Evolutionary conservation across 2,329 filamentous ascomycete genomes (phyloP), one percentile per base, ranked within the genome.

Genomic region (Colletotrichum musae): DNA sequence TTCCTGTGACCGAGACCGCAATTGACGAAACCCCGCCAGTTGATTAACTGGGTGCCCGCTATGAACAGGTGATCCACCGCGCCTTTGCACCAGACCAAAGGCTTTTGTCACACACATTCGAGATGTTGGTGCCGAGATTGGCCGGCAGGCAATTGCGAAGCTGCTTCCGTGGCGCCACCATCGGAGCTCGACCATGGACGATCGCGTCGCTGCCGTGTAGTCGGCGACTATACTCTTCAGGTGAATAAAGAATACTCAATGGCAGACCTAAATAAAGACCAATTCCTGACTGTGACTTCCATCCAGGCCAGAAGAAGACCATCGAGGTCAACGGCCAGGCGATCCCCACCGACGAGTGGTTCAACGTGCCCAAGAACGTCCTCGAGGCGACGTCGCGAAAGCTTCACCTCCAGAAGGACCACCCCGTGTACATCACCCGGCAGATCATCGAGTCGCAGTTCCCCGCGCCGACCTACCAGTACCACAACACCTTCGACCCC

Each of bases 391-490:
- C 97, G 56, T 87, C 90, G 54, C 92, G 94, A 71, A 90, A 89
- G 63, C 86, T 99, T n/a, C 96, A 99, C 80, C 87, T 97, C n/a
- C 91, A 96, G 77, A 89, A 91, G 70, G 91, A 97, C 80, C 96
- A 99, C 77, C 96, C 96, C 26, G 87, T 99, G 43, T 90, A 89
- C 73, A 97, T 98, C 75, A 98, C 96, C 12, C 91, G 96, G 47
- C 90, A 94, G 75, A 92, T 99, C 71, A 97, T 99, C 77, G 93
- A 98, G 83, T 94, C 93, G 63, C 91, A 92, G 71, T 99, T 98
- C 78, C 91, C 94, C 0, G 78, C 79, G 3, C 89, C 92, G 1
- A 88, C 87, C 10, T 98, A 91, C 83, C 90, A 88, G 68, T 91
- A 93, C 75, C 90, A 98, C 84, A 94, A 94, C 76, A 85, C 89